Percentiles rank a stretch among this genome's conserved stretches.
phyloP scores from a whole-genome alignment of 305 asterid genomes.

The Coffea humblotiana region DNA sequence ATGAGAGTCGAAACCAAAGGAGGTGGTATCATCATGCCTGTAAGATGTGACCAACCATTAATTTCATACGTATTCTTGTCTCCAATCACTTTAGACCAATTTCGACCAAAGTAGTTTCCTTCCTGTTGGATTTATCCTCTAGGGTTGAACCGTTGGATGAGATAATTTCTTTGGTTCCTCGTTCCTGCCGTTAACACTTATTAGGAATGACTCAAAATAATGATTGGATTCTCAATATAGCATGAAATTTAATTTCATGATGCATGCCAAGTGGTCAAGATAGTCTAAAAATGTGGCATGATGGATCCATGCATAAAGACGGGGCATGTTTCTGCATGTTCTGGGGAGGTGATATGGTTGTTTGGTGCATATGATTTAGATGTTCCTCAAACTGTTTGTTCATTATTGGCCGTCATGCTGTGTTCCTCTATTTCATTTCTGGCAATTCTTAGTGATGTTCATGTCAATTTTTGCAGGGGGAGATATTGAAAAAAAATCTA shows the following conservation, averaged over 20 bases:
- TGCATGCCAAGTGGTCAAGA: neutral
- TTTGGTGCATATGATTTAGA: neutral
- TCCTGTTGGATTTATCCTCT: neutral
- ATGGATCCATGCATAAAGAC: neutral
- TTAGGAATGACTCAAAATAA: neutral
- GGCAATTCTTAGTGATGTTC: neutral
- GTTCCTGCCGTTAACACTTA: neutral
- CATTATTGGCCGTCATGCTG: neutral
- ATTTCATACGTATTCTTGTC: neutral
- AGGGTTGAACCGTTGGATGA: neutral
- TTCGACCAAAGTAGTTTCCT: neutral
- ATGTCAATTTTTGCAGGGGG: slow-evolving; percentile 4
- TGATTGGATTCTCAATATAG: neutral
- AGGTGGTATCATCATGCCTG: no score
- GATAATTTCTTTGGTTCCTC: neutral
- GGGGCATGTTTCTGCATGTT: neutral
- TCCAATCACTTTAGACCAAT: neutral
- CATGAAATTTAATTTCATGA: no score
- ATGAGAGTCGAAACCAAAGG: no score
- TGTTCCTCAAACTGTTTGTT: neutral
- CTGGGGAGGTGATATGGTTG: neutral
- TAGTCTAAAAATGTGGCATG: neutral
- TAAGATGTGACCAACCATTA: no score
- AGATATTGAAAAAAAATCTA: neutral
- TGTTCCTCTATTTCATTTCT: neutral